Evolutionary conservation across 176 grass and related monocot genomes (phyloP), one percentile per base, ranked within the genome.

Genomic region (Metroxylon sagu): DNA sequence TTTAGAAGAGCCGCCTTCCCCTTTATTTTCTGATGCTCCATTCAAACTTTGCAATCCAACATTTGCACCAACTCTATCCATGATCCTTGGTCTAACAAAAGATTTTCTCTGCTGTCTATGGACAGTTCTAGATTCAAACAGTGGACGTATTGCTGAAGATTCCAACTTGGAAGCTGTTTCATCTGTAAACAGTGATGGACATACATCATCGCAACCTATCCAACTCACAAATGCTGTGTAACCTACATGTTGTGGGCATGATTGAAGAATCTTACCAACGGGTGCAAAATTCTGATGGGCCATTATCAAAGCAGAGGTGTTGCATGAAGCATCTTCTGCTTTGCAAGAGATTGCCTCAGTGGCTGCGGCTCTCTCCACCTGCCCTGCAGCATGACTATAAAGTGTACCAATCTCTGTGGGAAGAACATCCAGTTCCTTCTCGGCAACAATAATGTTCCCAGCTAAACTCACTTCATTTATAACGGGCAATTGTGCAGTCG

Each of bases 251-350:
- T 43, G 12, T 43, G 35, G 3, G 35, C 8, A 43, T 43, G 35
- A 43, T 43, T 43, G 35, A 43, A 43, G 35, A 43, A 43, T 43
- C 35, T 43, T 43, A 43, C 35, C 35, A 43, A 43, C 0, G 10
- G 35, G 35, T 43, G 12, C 12, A 6, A 43, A 12, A 43, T 43
- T 43, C 35, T 14, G 35, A 43, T 14, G 35, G 35, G 8, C 35
- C 10, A 43, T 43, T 43, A 7, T 43, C 12, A 43, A 43, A 14
- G 35, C 35, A 43, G 35, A 43, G 10, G 35, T 10, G 10, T 1
- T 43, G 35, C 31, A 19, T 58, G 67, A 15, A 76, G 62, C 50
- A 59, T 48, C 53, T 48, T 69, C 60, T 54, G 50, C 58, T 76
- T 73, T 59, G 23, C 60, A 72, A 10, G 8, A 59, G 43, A 73